Conservation (phyloP, 305 asterid species). For the Solanum hybrid region DNA sequence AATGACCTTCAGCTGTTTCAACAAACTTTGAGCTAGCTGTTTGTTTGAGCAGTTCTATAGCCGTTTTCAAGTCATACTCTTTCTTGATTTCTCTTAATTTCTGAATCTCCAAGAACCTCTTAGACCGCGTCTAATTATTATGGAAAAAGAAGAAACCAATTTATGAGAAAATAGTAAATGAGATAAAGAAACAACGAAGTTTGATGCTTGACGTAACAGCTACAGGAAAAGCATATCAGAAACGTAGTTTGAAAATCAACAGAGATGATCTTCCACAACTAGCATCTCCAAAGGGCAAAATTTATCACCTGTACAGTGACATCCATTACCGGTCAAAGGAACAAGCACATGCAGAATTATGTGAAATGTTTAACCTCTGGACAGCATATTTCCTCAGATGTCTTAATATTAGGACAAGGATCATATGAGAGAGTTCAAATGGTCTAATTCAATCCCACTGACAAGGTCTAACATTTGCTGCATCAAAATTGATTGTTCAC, state of each 20-base stretch:
- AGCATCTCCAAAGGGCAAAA: background rate
- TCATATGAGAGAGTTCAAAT: background rate
- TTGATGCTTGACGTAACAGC: background rate
- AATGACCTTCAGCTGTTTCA: conserved; percentile 92
- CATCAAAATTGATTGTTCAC: background rate
- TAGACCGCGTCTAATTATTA: conserved; percentile 64
- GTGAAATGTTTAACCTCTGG: background rate
- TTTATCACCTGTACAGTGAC: background rate
- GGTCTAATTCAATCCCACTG: background rate
- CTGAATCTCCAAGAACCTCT: conserved; percentile 89
- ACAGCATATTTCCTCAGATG: background rate
- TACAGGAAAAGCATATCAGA: background rate
- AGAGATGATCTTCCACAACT: background rate
- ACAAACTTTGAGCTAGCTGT: conserved; percentile 66
- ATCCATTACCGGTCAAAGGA: background rate
- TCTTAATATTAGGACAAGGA: background rate
- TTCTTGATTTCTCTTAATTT: conserved; percentile 69
- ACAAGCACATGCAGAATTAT: background rate
- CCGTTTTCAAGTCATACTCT: conserved; percentile 74
- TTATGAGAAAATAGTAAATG: background rate
- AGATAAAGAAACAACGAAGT: background rate
- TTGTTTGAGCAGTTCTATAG: conserved; percentile 65
- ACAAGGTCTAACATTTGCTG: background rate
- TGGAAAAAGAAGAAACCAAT: conserved; percentile 1
- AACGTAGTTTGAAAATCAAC: background rate